Evolutionary conservation across 2,329 filamentous ascomycete species (phyloP).

Genomic region (Xylaria sp.): DNA sequence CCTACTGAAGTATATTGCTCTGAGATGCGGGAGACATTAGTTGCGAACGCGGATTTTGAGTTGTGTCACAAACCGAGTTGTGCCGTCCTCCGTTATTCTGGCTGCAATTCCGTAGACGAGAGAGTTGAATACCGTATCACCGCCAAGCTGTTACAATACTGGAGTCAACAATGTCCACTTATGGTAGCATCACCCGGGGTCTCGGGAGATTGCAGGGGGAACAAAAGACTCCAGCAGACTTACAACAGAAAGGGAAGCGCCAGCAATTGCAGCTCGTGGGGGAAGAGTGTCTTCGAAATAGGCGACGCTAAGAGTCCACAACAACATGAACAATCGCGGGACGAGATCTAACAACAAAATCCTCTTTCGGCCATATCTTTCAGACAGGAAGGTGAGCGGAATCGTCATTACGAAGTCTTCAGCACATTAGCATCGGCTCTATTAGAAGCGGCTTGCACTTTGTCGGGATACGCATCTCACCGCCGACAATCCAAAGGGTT

Average conservation of each 20-base stretch:
- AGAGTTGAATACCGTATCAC: conserved; percentile 63
- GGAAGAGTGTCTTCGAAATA: conserved; percentile 52
- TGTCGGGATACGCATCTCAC: conserved; percentile 34
- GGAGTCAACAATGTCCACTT: too few species aligned
- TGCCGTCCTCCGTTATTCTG: conserved; percentile 55
- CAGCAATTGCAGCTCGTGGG: conserved; percentile 53
- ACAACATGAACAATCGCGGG: conserved; percentile 54
- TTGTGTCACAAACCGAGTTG: conserved; percentile 46
- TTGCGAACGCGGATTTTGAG: background rate
- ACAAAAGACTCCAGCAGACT: too few species aligned
- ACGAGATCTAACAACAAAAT: conserved; percentile 58
- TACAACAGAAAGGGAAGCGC: conserved; percentile 56
- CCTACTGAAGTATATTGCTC: conserved; percentile 62
- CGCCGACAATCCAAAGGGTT: conserved; percentile 60
- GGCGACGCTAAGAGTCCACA: conserved; percentile 54
- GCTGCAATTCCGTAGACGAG: conserved; percentile 59
- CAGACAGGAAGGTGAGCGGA: conserved; percentile 58
- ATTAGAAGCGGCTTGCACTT: conserved; percentile 1
- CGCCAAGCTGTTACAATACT: too few species aligned
- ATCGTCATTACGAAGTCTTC: conserved; percentile 62
- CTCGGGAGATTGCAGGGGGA: too few species aligned
- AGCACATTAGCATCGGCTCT: conserved; percentile 4
- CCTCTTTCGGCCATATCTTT: conserved; percentile 53
- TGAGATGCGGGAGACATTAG: conserved; percentile 38
- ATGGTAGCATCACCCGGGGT: too few species aligned